Evolutionary conservation across 345 rosid genomes (phyloP), one percentile per base, ranked within the genome.

Genomic region (Dovyalis caffra): DNA sequence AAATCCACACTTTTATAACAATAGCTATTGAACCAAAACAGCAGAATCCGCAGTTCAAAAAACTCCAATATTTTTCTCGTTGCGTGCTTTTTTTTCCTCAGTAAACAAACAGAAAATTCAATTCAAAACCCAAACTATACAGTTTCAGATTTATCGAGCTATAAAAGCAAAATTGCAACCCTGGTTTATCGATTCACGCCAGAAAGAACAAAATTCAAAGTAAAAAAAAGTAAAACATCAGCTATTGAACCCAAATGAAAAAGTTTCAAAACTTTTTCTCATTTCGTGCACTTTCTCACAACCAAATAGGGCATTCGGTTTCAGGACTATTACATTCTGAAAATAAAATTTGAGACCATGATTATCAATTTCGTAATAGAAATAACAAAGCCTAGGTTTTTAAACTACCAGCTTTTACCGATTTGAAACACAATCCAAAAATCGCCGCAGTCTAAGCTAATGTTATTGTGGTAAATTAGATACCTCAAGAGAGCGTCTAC

Each of bases 401-500:
- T 47, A 20, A 47, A 47, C n/a, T 14, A 66, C 57, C 16, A 74
- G 29, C 71, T 20, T 14, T 34, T 28, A 51, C 60, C 29, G 6
- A 26, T 25, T 28, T 12, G 58, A 47, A 69, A 68, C 37, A 6
- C 21, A 15, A 12, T 68, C 16, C 15, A 23, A 16, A 37, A 68
- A 6, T 47, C 21, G 38, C 8, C 18, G 23, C 10, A 64, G 15
- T 12, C 5, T 8, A 63, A 12, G 12, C 14, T n/a, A 47, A 31
- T 16, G 20, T 64, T 26, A 8, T 26, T 31, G 66, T 21, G 34
- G 21, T 16, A n/a, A n/a, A 6, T 64, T 64, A 64, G 25, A 3
- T 61, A 95, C 99, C 98, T 95, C 73, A 95, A 3, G 4, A 95
- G 95, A 79, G 94, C 97, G 62, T 93, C 92, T 2, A 95, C 95